Evolutionary conservation across 179 eudicot genomes (phyloP), one percentile per base, ranked within the genome.

Genomic region (Patellifolia procumbens): DNA sequence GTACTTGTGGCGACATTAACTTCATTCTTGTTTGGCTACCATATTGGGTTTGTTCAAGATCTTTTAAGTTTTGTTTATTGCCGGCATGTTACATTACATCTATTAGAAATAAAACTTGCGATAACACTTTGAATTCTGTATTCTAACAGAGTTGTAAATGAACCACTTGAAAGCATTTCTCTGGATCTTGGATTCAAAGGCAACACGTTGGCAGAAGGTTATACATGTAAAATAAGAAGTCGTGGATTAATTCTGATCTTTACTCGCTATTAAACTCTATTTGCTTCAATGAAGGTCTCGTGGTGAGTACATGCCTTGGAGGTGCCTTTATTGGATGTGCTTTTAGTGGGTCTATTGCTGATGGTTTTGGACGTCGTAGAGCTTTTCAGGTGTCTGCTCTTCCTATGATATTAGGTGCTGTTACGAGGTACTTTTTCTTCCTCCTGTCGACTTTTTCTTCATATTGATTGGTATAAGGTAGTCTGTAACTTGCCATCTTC

Each of bases 21-120:
- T 49, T 76, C 98, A 20, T 92, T 94, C 84, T 83, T 94, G 73
- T 94, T 92, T 80, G 98, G 98, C 77, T 94, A 94, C 86, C 98
- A 94, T 84, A 87, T 94, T 59, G 98, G 97, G 98, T 94, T 61
- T 61, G 97, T 83, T 73, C 56, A 4, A 56, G 48, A 63, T 70
- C 64, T 48, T 59, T n/a, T 10, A 2, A 49, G 2, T 52, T 72
- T 71, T 46, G 34, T 13, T 64, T 43, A 3, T 73, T 61, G 49
- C 43, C 75, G 46, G 20, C 60, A 29, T 24, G 43, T 24, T 35
- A 35, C 63, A 42, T n/a, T n/a, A n/a, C n/a, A n/a, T n/a, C 51
- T 20, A 31, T 24, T 34, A 6, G 48, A 55, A 37, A 20, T 75
- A 2, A n/a, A 81, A 51, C 20, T 67, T 78, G 51, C 53, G 53